Evolutionary conservation across 2,329 filamentous ascomycete species (phyloP).

Genomic region (Epichloe baconii): DNA sequence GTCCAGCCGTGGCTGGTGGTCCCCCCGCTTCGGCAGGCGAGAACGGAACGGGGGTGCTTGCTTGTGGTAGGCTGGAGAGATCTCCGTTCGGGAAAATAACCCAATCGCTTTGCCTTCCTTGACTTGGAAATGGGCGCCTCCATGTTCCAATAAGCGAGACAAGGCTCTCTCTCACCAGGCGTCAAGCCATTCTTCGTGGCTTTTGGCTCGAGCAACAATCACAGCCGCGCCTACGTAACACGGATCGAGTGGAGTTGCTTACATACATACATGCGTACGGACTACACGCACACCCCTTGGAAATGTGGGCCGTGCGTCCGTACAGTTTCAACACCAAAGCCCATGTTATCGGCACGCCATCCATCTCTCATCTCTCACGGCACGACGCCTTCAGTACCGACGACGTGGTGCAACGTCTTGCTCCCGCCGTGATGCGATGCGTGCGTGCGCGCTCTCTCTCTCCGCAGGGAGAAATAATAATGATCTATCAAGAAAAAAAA

Average conservation of each 20-base stretch:
- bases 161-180: not conserved
- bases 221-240: not conserved
- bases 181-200: no score
- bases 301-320: not conserved
- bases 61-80: not conserved
- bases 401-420: not conserved
- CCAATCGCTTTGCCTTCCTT: not conserved
- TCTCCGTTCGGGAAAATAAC: not conserved
- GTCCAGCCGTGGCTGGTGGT: conserved; percentile 4
- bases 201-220: not conserved
- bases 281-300: not conserved
- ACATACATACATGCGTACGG: not conserved
- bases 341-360: not conserved
- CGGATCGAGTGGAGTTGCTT: not conserved
- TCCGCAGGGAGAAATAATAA: not conserved
- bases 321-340: not conserved
- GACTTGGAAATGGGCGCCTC: not conserved
- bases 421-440: not conserved
- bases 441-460: not conserved
- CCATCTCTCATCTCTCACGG: no score
- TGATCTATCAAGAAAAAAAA: not conserved
- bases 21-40: not conserved
- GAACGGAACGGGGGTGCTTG: not conserved
- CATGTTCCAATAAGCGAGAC: no score
- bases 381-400: not conserved